Conservation (phyloP, 2,329 filamentous ascomycete species). For the Hansfordia pulvinata region DNA sequence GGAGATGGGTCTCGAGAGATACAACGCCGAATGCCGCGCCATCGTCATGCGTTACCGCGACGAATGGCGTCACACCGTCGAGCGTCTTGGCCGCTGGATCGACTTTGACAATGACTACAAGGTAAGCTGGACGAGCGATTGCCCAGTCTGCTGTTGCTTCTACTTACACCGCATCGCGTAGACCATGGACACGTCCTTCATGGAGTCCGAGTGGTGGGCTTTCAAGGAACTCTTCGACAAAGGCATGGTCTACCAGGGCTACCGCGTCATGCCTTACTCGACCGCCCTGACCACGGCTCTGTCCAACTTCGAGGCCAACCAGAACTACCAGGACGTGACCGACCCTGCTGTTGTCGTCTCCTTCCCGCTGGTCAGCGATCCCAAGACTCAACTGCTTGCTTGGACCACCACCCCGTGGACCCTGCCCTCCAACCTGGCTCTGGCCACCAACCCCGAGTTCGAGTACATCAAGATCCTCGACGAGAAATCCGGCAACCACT, state of each 20-base stretch:
- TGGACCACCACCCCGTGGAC: conserved; percentile 91
- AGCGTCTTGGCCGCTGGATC: conserved; percentile 86
- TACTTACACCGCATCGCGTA: conserved; percentile 17
- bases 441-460: conserved; percentile 69
- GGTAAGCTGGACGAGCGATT: conserved; percentile 32
- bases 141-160: not conserved
- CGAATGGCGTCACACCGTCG: conserved; percentile 82
- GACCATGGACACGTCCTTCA: conserved; percentile 91
- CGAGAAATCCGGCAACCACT: conserved; percentile 68
- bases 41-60: conserved; percentile 85
- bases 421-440: conserved; percentile 63
- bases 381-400: conserved; percentile 61
- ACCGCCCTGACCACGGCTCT: conserved; percentile 80
- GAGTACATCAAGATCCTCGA: conserved; percentile 83
- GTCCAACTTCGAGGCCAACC: conserved; percentile 86
- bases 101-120: conserved; percentile 98
- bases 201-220: conserved; percentile 96
- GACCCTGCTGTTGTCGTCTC: conserved; percentile 83
- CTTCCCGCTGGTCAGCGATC: conserved; percentile 70
- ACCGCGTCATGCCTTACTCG: conserved; percentile 90
- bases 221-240: conserved; percentile 91
- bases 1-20: conserved; percentile 74
- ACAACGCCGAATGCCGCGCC: conserved; percentile 81
- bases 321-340: conserved; percentile 88
- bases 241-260: conserved; percentile 76